Conservation (phyloP, 2,329 filamentous ascomycete genomes). For the Helicocarpus griseus region DNA sequence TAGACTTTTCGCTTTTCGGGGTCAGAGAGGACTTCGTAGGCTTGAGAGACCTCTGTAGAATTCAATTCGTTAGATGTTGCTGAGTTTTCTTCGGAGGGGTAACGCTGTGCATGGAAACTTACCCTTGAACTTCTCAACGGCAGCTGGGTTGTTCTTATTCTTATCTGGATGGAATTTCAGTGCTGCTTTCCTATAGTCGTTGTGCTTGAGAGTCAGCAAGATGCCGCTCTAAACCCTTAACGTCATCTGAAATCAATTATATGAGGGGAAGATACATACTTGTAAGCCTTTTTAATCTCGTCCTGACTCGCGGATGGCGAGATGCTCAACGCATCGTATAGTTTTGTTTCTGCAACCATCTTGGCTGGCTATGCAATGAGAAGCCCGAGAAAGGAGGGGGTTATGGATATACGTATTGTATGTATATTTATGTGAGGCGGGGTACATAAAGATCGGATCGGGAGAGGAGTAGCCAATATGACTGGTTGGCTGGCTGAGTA, state of each 20-base stretch:
- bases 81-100: not conserved
- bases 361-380: slow-evolving; percentile 27
- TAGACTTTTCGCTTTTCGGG: slow-evolving; percentile 95
- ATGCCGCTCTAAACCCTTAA: not conserved
- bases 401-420: no score
- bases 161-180: slow-evolving; percentile 95
- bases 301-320: slow-evolving; percentile 75
- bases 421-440: not conserved
- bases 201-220: slow-evolving; percentile 8
- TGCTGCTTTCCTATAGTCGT: slow-evolving; percentile 60
- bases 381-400: no score
- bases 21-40: slow-evolving; percentile 95
- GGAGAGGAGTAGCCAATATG: not conserved
- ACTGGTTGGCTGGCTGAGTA: no score
- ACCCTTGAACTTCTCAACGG: slow-evolving; percentile 88
- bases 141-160: slow-evolving; percentile 82
- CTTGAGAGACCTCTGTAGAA: slow-evolving; percentile 70
- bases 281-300: slow-evolving; percentile 94
- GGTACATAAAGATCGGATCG: not conserved
- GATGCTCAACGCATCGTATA: slow-evolving; percentile 79
- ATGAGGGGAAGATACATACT: slow-evolving; percentile 44
- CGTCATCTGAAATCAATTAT: not conserved
- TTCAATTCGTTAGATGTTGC: slow-evolving; percentile 1
- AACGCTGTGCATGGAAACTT: slow-evolving; percentile 15
- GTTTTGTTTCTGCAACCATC: slow-evolving; percentile 92